Evolutionary conservation across 1,284 basidiomycete genomes (phyloP).

Genomic region (Papiliotrema flavescens): DNA sequence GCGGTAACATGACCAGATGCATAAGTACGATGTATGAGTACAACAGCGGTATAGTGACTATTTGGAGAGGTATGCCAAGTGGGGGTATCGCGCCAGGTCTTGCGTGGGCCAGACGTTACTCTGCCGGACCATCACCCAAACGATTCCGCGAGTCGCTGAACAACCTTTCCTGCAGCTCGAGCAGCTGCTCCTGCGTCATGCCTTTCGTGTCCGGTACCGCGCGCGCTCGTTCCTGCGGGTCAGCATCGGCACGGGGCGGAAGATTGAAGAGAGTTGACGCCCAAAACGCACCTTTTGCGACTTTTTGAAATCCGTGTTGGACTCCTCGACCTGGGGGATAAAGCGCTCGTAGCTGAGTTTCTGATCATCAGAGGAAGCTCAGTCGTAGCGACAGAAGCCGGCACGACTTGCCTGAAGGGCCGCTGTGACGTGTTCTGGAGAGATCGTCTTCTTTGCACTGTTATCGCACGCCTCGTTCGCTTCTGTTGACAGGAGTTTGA

Average conservation of each 20-base stretch:
- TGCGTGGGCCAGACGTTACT: slow-evolving; percentile 17
- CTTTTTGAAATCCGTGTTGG: slow-evolving; percentile 64
- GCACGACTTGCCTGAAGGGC: slow-evolving; percentile 71
- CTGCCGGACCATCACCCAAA: slow-evolving; percentile 37
- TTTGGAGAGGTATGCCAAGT: background rate
- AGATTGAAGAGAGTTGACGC: no score
- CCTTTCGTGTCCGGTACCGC: slow-evolving; percentile 87
- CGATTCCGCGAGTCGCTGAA: slow-evolving; percentile 76
- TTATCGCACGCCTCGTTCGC: slow-evolving; percentile 98
- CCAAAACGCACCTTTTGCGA: slow-evolving; percentile 36
- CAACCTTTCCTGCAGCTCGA: slow-evolving; percentile 80
- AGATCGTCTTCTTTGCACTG: slow-evolving; percentile 98
- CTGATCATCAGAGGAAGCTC: slow-evolving; percentile 45
- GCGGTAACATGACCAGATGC: background rate
- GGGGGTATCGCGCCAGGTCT: slow-evolving; percentile 16
- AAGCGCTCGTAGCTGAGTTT: slow-evolving; percentile 80
- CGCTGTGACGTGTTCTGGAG: slow-evolving; percentile 91
- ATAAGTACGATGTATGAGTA: background rate
- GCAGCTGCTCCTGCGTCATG: slow-evolving; percentile 83
- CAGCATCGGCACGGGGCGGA: background rate
- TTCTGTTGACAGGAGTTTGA: slow-evolving; percentile 94
- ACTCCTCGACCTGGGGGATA: slow-evolving; percentile 89
- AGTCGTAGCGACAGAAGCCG: background rate
- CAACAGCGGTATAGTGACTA: background rate
- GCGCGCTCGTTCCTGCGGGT: slow-evolving; percentile 56